Conservation (phyloP, 139 green algal genomes). For the Coelastrella sp. region DNA sequence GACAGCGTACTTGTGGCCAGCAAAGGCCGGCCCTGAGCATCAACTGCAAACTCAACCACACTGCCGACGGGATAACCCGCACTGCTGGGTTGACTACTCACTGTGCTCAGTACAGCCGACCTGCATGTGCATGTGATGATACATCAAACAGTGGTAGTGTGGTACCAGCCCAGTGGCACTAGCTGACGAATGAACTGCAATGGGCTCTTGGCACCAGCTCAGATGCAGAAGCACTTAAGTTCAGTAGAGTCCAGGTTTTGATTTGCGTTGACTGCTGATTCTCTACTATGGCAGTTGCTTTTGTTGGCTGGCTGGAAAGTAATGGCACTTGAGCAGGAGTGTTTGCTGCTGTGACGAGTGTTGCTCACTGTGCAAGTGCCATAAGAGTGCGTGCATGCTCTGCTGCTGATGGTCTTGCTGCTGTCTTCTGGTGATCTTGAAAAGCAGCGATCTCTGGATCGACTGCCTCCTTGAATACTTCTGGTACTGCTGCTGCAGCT, state of each 20-base stretch:
- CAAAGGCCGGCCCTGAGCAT: slow-evolving; percentile 71
- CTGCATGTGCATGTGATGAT: slow-evolving; percentile 44
- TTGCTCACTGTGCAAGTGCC: slow-evolving; percentile 62
- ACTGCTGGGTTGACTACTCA: slow-evolving; percentile 66
- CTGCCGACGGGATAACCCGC: slow-evolving; percentile 73
- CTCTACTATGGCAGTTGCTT: neutral
- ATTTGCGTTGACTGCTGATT: no score
- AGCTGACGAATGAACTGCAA: no score
- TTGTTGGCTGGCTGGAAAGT: neutral
- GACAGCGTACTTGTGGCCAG: slow-evolving; percentile 78
- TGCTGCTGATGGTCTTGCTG: slow-evolving; percentile 59
- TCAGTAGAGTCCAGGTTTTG: no score
- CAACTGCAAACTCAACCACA: slow-evolving; percentile 79
- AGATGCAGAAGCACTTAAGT: no score
- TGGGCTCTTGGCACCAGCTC: no score
- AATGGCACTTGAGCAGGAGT: no score
- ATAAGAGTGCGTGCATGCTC: slow-evolving; percentile 82
- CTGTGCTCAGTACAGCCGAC: slow-evolving; percentile 76
- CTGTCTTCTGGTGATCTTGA: slow-evolving; percentile 65
- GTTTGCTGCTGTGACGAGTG: neutral
- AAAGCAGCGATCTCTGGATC: slow-evolving; percentile 67
- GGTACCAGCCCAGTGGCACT: no score
- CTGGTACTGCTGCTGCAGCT: slow-evolving; percentile 29
- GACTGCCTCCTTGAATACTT: slow-evolving; percentile 31
- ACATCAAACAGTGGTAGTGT: neutral